Percentiles rank a stretch among this genome's conserved stretches.
phyloP scores from a whole-genome alignment of 352 stramenopile species.

The Pythium brassicae region DNA sequence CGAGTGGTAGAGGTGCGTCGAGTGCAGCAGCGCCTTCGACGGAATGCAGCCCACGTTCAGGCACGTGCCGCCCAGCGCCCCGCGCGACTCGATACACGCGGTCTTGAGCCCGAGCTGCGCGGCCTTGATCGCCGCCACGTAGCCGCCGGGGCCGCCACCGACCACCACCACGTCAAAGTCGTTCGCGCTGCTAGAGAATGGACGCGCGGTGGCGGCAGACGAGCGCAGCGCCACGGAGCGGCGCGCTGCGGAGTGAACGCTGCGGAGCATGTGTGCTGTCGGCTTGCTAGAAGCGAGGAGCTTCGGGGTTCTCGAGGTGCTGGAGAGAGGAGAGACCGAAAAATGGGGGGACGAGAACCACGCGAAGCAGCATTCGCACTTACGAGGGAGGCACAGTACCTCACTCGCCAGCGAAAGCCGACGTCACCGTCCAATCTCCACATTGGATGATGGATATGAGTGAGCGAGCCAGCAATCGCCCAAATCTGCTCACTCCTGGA shows the following conservation, averaged over 20 bases:
- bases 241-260: slow-evolving; percentile 26
- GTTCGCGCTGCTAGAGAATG: slow-evolving; percentile 39
- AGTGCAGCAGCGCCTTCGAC: slow-evolving; percentile 97
- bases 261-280: slow-evolving; percentile 27
- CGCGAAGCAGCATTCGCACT: too few species aligned
- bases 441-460: not conserved
- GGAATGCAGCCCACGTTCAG: slow-evolving; percentile 99
- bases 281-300: too few species aligned
- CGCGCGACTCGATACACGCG: slow-evolving; percentile 96
- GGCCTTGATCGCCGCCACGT: slow-evolving; percentile 98
- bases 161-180: slow-evolving; percentile 89
- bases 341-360: too few species aligned
- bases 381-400: too few species aligned
- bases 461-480: too few species aligned
- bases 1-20: slow-evolving; percentile 95
- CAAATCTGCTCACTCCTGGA: too few species aligned
- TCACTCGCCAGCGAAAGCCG: too few species aligned
- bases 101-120: slow-evolving; percentile 98
- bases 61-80: slow-evolving; percentile 95
- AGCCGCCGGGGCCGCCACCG: slow-evolving; percentile 96
- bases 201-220: slow-evolving; percentile 23
- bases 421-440: too few species aligned
- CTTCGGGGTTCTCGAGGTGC: too few species aligned
- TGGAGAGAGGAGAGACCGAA: too few species aligned
- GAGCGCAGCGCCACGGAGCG: slow-evolving; percentile 27